Base-by-base conservation (phyloP, 2,329 filamentous ascomycete species). In the Colletotrichum godetiae region DNA sequence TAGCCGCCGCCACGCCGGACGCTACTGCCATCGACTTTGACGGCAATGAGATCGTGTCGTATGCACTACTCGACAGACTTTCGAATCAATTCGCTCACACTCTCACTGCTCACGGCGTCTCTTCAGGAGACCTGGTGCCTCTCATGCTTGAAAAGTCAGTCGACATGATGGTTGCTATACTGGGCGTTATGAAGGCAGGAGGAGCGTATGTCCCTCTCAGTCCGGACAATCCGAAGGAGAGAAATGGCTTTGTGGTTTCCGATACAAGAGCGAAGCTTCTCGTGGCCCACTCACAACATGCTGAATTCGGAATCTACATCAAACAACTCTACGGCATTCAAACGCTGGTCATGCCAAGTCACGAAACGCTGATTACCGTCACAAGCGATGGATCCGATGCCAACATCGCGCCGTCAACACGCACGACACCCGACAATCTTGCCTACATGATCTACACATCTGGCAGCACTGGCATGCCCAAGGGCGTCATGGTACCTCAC, bases 191-290 rank as follows among this genome's bases (percentile, higher is more conserved):
- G 52, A 76, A 76, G 19, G 67, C 75, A 10, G 76, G 77, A 2
- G 72, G 59, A 3, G 75, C 77, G 0, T 77, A 77, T 7, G 66
- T 77, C 1, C 76, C 77, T 22, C 56, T 78, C 10, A 78, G 76
- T 37, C 75, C 76, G 2, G 75, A 77, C 0, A 78, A 78, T 13
- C 76, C 75, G 2, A 29, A 13, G 0, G 68, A 75, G 5, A 76
- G 77, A 5, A 78, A 78, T 42, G 57, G 61, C 0, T 76, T 75
- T 57, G 76, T 78, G 8, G 73, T 76, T 13, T 52, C 69, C 27
- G 77, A 78, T 29, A 68, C 72, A 0, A 35, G 35, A 0, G 75
- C 76, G 1, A 75, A 61, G 24, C 56, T 76, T 5, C 29, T 75
- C 8, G 65, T 78, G 52, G 74, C 31, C 7, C 61, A 49, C 29